Base-by-base conservation (phyloP, 2,329 filamentous ascomycete genomes). In the Cytospora leucostoma region DNA sequence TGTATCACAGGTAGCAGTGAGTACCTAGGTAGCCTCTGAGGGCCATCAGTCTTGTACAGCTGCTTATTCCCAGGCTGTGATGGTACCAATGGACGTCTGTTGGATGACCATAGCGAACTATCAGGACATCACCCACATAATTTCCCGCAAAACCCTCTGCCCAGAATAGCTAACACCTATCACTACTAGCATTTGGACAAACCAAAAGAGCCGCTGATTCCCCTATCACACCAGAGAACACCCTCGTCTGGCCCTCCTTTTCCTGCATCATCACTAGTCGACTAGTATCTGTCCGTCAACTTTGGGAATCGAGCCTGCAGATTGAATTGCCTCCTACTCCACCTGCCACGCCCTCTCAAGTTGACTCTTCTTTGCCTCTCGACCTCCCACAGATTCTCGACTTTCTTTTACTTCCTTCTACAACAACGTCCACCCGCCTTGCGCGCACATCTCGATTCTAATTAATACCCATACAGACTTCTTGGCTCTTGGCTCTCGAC, bases 401-500 rank as follows among this genome's bases (percentile, higher is more conserved):
- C 17, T 19, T 44, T 44, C 19, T n/a, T 44, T 44, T 8, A 47
- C 19, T 47, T 47, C 44, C n/a, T 21, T 19, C n/a, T 19, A n/a
- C 44, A 47, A 47, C 44, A 17, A 47, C n/a, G 8, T 47, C 44
- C n/a, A 19, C n/a, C 44, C n/a, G 44, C 44, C 44, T 47, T 21
- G 8, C 35, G 21, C 38, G 47, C 40, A 47, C 32, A 21, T 37
- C 34, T 49, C 19, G 33, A 32, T 47, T 21, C 38, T 37, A 49
- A 33, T 54, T 40, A 59, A 59, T 59, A 34, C 55, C 49, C 38
- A 47, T 19, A 47, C n/a, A 54, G 21, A n/a, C 27, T 47, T 53
- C 61, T 34, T 51, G 27, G 49, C 53, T 59, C 56, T 55, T 63
- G 56, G 61, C 56, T 40, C 53, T 59, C 33, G 34, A 59, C 61